A percentile compares a stretch with the other conserved stretches of the same genome.
phyloP scores from a whole-genome alignment of 1,284 basidiomycete genomes.

The Microbotryum violaceum region DNA sequence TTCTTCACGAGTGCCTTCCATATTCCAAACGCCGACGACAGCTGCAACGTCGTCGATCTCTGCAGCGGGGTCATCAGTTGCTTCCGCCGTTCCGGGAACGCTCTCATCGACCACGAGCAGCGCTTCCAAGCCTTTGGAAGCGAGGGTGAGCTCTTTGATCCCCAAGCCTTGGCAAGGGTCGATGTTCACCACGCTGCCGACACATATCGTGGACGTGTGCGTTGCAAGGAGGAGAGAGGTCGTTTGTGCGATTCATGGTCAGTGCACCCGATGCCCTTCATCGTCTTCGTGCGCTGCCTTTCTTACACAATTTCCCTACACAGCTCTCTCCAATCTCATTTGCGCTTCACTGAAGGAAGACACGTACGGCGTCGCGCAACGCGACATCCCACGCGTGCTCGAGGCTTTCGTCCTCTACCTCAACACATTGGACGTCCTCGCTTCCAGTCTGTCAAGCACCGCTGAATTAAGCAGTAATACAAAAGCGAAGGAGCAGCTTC shows the following conservation, averaged over 20 bases:
- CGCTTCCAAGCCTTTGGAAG: slow-evolving; percentile 13
- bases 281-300: too few species aligned
- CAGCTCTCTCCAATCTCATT: slow-evolving; percentile 62
- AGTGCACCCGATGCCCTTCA: not conserved
- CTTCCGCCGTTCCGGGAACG: not conserved
- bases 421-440: slow-evolving; percentile 56
- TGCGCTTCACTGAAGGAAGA: slow-evolving; percentile 69
- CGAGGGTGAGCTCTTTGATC: slow-evolving; percentile 14
- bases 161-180: slow-evolving; percentile 5
- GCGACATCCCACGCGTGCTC: slow-evolving; percentile 68
- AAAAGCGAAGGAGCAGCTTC: slow-evolving; percentile 40
- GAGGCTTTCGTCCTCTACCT: slow-evolving; percentile 65
- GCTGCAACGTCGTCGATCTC: not conserved
- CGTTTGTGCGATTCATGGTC: slow-evolving; percentile 25
- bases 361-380: slow-evolving; percentile 68
- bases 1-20: slow-evolving; percentile 26
- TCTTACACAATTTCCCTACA: not conserved
- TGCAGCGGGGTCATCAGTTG: too few species aligned
- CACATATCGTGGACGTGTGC: slow-evolving; percentile 9
- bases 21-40: slow-evolving; percentile 22
- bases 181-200: slow-evolving; percentile 13
- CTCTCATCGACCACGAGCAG: slow-evolving; percentile 2
- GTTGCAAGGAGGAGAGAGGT: slow-evolving; percentile 7
- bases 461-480: not conserved
- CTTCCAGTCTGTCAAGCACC: slow-evolving; percentile 33